A percentile compares a stretch with the other conserved stretches of the same genome.
These are phyloP conservation scores for Apostasia shenzhenica DNA, from an alignment of 106 monocot species.

Conservation along the genomic window DNA sequence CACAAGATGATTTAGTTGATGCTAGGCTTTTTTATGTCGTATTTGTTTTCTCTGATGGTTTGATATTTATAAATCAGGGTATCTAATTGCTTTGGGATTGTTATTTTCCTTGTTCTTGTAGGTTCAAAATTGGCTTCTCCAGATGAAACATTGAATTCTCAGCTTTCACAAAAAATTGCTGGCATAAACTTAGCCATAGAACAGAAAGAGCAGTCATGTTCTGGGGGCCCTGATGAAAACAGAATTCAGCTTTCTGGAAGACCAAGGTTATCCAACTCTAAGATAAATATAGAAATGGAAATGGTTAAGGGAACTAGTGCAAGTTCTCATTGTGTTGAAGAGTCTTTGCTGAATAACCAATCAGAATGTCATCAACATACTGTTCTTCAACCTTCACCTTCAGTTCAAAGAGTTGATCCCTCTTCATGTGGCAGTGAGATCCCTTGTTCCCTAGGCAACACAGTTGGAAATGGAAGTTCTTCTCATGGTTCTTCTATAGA, in stretches of 20 bases:
- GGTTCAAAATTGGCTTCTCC: neutral
- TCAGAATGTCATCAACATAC: neutral
- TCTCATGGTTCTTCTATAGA: neutral
- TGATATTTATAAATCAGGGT: neutral
- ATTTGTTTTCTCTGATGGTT: too few relatives aligned
- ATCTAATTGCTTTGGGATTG: neutral
- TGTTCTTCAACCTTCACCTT: neutral
- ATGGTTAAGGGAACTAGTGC: neutral
- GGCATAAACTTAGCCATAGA: neutral
- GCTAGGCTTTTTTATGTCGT: neutral
- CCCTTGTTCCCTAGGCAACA: neutral
- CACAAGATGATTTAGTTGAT: conserved; percentile 14
- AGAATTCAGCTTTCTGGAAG: conserved; percentile 1
- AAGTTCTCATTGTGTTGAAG: neutral
- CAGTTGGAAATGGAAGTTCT: neutral
- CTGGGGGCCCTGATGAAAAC: neutral
- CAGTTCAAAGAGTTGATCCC: neutral
- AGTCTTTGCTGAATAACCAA: neutral
- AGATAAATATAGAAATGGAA: neutral
- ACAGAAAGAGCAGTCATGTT: neutral
- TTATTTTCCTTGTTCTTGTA: neutral
- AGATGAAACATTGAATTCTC: neutral
- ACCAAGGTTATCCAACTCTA: neutral
- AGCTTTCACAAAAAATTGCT: neutral
- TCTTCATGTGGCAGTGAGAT: neutral